Conservation (phyloP, 495 filamentous ascomycete genomes). For the Emericellopsis terricola region DNA sequence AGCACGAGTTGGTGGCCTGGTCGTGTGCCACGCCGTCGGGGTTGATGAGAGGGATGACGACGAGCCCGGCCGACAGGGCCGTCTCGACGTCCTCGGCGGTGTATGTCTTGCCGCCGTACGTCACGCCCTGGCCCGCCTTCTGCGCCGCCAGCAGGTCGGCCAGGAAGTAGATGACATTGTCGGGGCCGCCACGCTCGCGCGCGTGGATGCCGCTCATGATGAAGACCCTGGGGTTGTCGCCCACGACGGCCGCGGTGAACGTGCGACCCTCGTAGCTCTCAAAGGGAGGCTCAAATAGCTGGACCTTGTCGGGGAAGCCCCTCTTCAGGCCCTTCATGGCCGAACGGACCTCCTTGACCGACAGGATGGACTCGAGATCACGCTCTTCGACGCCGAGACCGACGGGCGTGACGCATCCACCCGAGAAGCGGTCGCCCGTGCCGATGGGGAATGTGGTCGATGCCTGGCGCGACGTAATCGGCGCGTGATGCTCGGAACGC, state of each 20-base stretch:
- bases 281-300: conserved; percentile 12
- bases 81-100: conserved; percentile 17
- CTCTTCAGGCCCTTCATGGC: conserved; percentile 13
- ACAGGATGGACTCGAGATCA: conserved; percentile 12
- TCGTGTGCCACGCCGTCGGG: conserved; percentile 22
- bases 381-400: conserved; percentile 10
- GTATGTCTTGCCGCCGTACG: conserved; percentile 20
- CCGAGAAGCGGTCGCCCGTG: conserved; percentile 12
- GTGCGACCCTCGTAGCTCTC: conserved; percentile 14
- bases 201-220: conserved; percentile 16
- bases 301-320: conserved; percentile 8
- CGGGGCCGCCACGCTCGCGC: conserved; percentile 17
- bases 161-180: conserved; percentile 18
- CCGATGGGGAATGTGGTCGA: conserved; percentile 10
- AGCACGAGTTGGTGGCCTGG: conserved; percentile 14
- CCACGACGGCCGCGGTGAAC: conserved; percentile 9
- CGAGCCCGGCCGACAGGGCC: conserved; percentile 17
- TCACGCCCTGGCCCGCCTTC: conserved; percentile 14
- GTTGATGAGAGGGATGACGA: conserved; percentile 19
- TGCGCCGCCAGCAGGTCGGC: conserved; percentile 19
- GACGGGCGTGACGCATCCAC: conserved; percentile 9
- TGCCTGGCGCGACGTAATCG: conserved; percentile 6
- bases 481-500: neutral
- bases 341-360: conserved; percentile 13
- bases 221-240: conserved; percentile 9